Evolutionary conservation across 2,329 filamentous ascomycete genomes (phyloP), one percentile per base, ranked within the genome.

Genomic region (Cladosporium sp.): DNA sequence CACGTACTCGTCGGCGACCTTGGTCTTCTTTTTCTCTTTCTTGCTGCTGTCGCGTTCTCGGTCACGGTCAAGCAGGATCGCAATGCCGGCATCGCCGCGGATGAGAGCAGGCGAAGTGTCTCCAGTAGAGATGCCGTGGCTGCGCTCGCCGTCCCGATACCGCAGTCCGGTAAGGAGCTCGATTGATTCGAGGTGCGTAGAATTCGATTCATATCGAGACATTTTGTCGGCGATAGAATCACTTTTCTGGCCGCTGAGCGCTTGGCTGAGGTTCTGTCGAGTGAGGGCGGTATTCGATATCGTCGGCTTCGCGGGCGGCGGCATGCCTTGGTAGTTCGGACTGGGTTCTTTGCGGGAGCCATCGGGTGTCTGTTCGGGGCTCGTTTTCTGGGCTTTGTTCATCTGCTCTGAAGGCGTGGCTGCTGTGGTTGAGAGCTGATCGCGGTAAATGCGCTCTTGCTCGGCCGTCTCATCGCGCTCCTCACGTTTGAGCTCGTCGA

Each of bases 151-250:
- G 59, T 95, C 89, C 14, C 86, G 80, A 66, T 95, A 96, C 49
- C 87, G 81, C 53, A 96, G 73, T 4, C 92, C 92, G 0, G 92
- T 97, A 56, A 96, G 77, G 80, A 95, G 89, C 69, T 96, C 91
- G 58, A 97, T 95, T 0, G 86, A 89, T 59, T 95, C 89, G 4
- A 89, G 82, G 62, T 92, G 88, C 0, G 82, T 84, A 22, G 81
- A 71, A 11, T 71, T 76, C 3, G 83, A 84, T 63, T 95, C 89
- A 62, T 88, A 89, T 42, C 87, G 81, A 6, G 86, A 86, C 85
- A 91, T 90, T 69, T 90, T 93, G 60, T 95, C 89, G 48, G 83
- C 81, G 56, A 91, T 85, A 48, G 86, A 89, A 64, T 95, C 89
- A 1, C 84, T 80, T 46, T 80, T 79, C 60, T 75, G 83, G 16